Percentiles rank a stretch among this genome's conserved stretches.
phyloP scores from a whole-genome alignment of 2,329 filamentous ascomycete genomes.

The Passalora sequoiae region DNA sequence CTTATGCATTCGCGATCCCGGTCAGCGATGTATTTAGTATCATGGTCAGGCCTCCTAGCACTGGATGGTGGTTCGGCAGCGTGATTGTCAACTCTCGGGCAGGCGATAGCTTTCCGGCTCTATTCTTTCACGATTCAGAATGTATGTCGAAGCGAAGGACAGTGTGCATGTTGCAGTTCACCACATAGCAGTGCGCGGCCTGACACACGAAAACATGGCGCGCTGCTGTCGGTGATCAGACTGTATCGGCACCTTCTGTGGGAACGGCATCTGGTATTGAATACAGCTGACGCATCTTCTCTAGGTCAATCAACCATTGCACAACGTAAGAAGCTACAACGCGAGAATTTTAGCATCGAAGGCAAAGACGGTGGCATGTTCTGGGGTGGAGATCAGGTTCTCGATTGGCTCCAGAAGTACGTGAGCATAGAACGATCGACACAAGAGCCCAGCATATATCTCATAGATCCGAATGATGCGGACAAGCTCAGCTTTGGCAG shows the following conservation, averaged over 20 bases:
- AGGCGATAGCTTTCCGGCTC: constrained; percentile 87
- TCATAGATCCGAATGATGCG: constrained; percentile 80
- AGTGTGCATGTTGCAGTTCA: too few relatives aligned
- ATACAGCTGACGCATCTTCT: too few relatives aligned
- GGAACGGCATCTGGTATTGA: too few relatives aligned
- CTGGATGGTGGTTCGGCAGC: constrained; percentile 98
- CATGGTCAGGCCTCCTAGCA: constrained; percentile 80
- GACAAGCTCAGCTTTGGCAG: constrained; percentile 76
- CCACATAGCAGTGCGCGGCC: too few relatives aligned
- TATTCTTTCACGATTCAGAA: constrained; percentile 97
- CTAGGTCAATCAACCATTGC: constrained; percentile 88
- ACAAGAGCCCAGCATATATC: constrained; percentile 83
- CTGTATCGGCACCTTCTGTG: too few relatives aligned
- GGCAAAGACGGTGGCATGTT: constrained; percentile 69
- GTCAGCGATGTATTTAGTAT: constrained; percentile 87
- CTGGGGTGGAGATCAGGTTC: constrained; percentile 94
- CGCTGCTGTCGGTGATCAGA: too few relatives aligned
- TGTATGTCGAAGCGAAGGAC: too few relatives aligned
- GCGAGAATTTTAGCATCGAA: constrained; percentile 69
- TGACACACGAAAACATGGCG: too few relatives aligned
- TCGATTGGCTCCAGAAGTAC: constrained; percentile 85
- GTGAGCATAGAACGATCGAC: constrained; percentile 75
- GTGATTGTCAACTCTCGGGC: constrained; percentile 85
- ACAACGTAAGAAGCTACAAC: constrained; percentile 80
- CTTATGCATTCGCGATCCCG: constrained; percentile 87